phyloP scores from a whole-genome alignment of 2,329 filamentous ascomycete species.

The Fusarium sambucinum region DNA sequence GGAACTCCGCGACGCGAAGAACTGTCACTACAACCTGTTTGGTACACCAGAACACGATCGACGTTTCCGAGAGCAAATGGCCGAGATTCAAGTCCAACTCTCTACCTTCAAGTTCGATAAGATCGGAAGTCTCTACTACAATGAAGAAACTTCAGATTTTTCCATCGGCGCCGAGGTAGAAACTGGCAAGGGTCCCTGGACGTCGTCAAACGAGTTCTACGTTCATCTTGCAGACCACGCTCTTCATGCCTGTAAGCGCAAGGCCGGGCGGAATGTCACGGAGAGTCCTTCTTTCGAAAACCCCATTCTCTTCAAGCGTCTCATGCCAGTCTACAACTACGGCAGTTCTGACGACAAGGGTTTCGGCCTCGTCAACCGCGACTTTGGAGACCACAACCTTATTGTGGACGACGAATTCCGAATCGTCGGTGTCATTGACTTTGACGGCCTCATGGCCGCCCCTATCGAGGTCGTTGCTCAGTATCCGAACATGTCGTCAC shows the following conservation, averaged over 20 bases:
- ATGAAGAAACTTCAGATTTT: background rate
- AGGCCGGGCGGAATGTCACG: background rate
- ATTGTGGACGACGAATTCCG: background rate
- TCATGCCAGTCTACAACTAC: background rate
- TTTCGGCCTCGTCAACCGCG: background rate
- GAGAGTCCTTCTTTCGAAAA: background rate
- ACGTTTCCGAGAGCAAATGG: background rate
- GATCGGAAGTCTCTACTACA: background rate
- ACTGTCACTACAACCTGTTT: background rate
- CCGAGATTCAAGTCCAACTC: background rate
- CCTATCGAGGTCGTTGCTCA: background rate
- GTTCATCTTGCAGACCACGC: background rate
- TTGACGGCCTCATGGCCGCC: background rate
- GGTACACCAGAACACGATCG: background rate
- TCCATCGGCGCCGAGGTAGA: background rate
- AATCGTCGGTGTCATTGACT: background rate
- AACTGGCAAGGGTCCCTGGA: background rate
- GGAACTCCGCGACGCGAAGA: fast-evolving
- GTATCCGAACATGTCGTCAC: background rate
- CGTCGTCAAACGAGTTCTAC: background rate
- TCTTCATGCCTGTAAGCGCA: background rate
- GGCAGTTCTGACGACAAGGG: background rate
- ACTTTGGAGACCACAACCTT: background rate
- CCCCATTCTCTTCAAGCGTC: background rate
- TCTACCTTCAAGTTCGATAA: background rate